Evolutionary conservation across 2,329 filamentous ascomycete genomes (phyloP).

Genomic region (Sclerotinia trifoliorum): DNA sequence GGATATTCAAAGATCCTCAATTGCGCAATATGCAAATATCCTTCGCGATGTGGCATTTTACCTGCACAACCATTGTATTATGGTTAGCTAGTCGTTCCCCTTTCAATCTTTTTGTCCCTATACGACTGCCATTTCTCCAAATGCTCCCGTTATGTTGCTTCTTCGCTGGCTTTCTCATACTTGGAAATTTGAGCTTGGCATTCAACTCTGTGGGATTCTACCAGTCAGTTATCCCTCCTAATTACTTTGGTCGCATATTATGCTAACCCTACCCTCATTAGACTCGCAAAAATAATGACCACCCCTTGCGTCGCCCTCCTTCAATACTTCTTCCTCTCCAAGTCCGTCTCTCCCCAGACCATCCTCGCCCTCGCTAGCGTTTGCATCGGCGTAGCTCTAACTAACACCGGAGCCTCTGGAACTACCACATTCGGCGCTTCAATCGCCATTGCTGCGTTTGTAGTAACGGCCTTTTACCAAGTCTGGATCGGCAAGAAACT

Average conservation of each 20-base stretch:
- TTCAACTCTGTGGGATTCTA: constrained; percentile 50
- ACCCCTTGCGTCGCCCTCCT: constrained; percentile 48
- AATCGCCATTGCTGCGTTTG: constrained; percentile 46
- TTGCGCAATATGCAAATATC: constrained; percentile 47
- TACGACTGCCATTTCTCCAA: constrained; percentile 45
- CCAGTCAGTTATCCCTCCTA: constrained; percentile 37
- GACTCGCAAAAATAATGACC: constrained; percentile 49
- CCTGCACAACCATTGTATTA: constrained; percentile 46
- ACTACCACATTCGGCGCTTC: constrained; percentile 44
- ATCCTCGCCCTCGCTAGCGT: constrained; percentile 44
- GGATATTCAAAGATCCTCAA: constrained; percentile 46
- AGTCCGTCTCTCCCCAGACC: constrained; percentile 44
- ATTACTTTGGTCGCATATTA: constrained; percentile 2
- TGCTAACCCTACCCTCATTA: constrained; percentile 15
- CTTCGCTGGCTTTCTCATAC: constrained; percentile 48
- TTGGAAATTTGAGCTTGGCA: constrained; percentile 47
- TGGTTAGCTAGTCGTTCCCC: constrained; percentile 44
- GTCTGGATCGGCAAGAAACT: constrained; percentile 52
- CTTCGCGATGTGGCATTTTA: constrained; percentile 50
- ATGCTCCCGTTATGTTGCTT: constrained; percentile 48
- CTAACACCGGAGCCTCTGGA: constrained; percentile 44
- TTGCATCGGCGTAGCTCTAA: constrained; percentile 47
- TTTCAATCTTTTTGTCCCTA: constrained; percentile 47
- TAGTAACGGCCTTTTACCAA: constrained; percentile 47
- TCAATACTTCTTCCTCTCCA: constrained; percentile 46